Conservation (phyloP, 169 alveolate species). For the Plasmodium knowlesi region DNA sequence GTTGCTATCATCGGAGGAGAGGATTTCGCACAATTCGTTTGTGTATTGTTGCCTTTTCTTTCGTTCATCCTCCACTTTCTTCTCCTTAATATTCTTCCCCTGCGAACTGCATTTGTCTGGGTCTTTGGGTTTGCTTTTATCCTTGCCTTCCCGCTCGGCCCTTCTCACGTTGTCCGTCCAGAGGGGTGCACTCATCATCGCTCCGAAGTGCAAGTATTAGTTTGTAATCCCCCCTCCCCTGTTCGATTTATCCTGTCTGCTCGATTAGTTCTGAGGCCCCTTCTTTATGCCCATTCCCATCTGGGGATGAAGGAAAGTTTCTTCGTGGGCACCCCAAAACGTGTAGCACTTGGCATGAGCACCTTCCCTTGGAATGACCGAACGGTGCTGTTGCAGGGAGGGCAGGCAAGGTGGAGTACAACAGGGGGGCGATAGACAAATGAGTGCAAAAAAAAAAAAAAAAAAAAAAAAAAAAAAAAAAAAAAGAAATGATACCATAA, state of each 20-base stretch:
- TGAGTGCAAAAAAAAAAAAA: not conserved
- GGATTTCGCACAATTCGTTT: slow-evolving; percentile 28
- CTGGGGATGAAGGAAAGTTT: not conserved
- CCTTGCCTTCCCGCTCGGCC: not conserved
- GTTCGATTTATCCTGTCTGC: too few relatives aligned
- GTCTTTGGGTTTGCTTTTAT: not conserved
- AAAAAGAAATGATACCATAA: not conserved
- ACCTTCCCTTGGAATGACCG: not conserved
- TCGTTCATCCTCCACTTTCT: not conserved
- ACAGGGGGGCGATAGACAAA: not conserved
- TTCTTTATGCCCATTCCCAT: not conserved
- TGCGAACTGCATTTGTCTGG: not conserved
- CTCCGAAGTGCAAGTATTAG: not conserved
- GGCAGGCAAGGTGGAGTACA: not conserved
- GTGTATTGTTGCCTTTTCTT: not conserved
- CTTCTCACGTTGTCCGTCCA: not conserved
- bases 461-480: not conserved
- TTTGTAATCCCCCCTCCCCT: not conserved
- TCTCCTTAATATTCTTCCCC: not conserved
- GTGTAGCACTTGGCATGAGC: not conserved
- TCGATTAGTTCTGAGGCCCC: not conserved
- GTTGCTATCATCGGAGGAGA: slow-evolving; percentile 57
- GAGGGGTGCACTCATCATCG: not conserved
- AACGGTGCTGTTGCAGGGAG: not conserved
- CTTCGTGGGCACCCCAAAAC: not conserved